These are phyloP conservation scores for Globisporangium carolinianum DNA, from an alignment of 352 stramenopile genomes.

Conservation along the genomic window DNA sequence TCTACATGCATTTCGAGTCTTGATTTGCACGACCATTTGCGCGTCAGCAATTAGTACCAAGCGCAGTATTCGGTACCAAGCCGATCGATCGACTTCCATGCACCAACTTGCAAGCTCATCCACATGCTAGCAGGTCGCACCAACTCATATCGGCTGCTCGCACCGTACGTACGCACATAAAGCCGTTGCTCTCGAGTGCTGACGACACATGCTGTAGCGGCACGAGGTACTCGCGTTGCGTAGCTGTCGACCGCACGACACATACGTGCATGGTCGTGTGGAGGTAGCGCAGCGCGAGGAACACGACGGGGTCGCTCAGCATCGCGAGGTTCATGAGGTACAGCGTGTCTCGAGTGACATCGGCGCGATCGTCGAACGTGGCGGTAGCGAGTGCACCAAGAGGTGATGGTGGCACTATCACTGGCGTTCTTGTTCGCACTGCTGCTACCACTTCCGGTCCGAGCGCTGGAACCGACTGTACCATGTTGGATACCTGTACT, in stretches of 20 bases:
- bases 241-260: not conserved
- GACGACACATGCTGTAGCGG: not conserved
- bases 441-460: no score
- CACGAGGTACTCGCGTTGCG: not conserved
- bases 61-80: no score
- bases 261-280: no score
- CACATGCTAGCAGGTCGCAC: slow-evolving; percentile 25
- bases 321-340: slow-evolving; percentile 23
- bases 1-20: no score
- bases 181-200: not conserved
- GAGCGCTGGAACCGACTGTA: no score
- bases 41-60: no score
- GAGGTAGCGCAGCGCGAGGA: not conserved
- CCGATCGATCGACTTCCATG: no score
- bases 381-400: slow-evolving; percentile 13
- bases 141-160: not conserved
- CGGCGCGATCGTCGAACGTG: slow-evolving; percentile 4
- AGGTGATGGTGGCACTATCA: no score
- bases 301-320: slow-evolving; percentile 18
- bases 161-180: slow-evolving; percentile 2
- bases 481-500: not conserved
- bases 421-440: no score
- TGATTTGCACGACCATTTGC: no score
- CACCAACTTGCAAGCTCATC: no score
- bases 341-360: no score